Percentiles rank a stretch among this genome's conserved stretches.
These are phyloP conservation scores for Exophiala sp. DNA, from an alignment of 2,329 filamentous ascomycete genomes.

Conservation along the genomic window DNA sequence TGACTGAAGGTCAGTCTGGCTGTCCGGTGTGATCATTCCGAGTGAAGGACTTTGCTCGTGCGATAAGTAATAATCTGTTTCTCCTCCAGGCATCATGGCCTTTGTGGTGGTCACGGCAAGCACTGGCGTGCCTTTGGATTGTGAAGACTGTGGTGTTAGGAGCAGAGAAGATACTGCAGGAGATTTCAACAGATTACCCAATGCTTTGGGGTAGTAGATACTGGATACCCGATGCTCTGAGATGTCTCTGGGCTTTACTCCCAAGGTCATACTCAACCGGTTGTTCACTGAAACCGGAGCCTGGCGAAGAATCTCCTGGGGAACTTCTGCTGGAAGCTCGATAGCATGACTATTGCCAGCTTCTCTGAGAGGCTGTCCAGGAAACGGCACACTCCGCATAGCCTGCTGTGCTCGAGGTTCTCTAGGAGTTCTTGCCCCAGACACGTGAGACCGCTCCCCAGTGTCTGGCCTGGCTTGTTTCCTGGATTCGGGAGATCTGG, in stretches of 20 bases:
- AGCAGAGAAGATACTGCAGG: conserved; percentile 16
- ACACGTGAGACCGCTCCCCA: conserved; percentile 1
- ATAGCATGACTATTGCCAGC: conserved; percentile 13
- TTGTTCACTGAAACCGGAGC: conserved; percentile 27
- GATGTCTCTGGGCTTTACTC: conserved; percentile 17
- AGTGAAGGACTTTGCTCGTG: conserved; percentile 16
- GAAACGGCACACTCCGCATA: conserved; percentile 1
- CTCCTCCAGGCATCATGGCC: conserved; percentile 3
- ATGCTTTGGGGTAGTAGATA: conserved; percentile 23
- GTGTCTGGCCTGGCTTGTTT: neutral
- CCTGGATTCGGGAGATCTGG: conserved; percentile 9
- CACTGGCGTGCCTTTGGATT: conserved; percentile 16
- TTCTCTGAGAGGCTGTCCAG: conserved; percentile 11
- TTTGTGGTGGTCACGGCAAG: conserved; percentile 15
- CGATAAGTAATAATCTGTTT: conserved; percentile 14
- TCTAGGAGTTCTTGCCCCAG: neutral
- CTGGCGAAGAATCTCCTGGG: conserved; percentile 22
- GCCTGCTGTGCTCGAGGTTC: conserved; percentile 2
- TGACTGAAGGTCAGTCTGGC: conserved; percentile 5
- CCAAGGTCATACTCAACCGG: conserved; percentile 25
- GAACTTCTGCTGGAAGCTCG: conserved; percentile 28
- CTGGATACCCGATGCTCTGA: conserved; percentile 23
- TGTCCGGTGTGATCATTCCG: conserved; percentile 12
- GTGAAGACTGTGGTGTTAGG: conserved; percentile 8
- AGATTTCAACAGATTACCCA: conserved; percentile 22